Base-by-base conservation (phyloP, 805 yeast genomes). In the Candida awuae region DNA sequence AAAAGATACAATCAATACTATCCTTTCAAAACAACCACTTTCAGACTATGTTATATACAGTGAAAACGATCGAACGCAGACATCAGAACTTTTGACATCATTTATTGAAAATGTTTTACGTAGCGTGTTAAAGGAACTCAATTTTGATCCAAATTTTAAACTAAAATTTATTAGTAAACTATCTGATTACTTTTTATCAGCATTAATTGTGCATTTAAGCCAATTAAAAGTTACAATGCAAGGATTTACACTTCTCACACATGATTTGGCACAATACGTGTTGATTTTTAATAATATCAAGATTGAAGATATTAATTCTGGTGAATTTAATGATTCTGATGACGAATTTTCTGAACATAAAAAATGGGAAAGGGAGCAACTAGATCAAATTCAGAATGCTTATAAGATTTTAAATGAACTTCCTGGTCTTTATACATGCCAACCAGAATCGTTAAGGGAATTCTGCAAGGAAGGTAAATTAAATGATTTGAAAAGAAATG, bases 351-450 rank as follows among this genome's bases (percentile, higher is more conserved):
- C 13, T 14, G 15, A 83, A 31, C 13, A 15, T 16, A 8, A 10
- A 16, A 32, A 32, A 28, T 40, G 37, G 36, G 85, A 79, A 39
- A 68, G 68, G 31, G 85, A 67, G 7, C 43, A 37, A 9, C 66
- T 82, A 13, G 68, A 70, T 2, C 77, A 72, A 30, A 60, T 84
- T 21, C 63, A 75, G 36, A 69, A 47, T 9, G 49, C 48, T 5
- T 57, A 53, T 33, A 40, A 41, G 27, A 45, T 85, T 10, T 62
- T 88, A 45, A 74, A 86, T 54, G 95, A 87, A 49, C 72, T 88
- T 44, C 86, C 90, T 23, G 85, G 84, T 51, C 63, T 88, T 43
- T 88, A 80, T 57, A 80, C 94, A 0, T 94, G 85, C 14, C 92
- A 84, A 53, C 82, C 90, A 2, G 83, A 83, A 41, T 69, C 84